Evolutionary conservation across 176 grass and related monocot species (phyloP).

Genomic region (Aechmea fasciata): DNA sequence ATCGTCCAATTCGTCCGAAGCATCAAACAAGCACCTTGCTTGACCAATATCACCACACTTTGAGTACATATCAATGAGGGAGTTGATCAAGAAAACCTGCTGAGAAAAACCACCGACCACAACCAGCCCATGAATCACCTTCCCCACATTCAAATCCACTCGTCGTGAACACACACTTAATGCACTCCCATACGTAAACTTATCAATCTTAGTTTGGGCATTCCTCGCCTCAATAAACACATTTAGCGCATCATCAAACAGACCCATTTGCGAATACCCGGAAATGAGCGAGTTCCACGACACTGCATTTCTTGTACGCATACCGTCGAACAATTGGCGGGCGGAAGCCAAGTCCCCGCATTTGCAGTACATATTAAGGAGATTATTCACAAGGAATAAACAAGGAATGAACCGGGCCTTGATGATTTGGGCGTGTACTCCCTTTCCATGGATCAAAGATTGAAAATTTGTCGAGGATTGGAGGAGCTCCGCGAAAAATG

Average conservation of each 20-base stretch:
- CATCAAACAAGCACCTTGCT: slow-evolving; percentile 36
- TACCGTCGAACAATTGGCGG: slow-evolving; percentile 46
- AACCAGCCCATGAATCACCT: slow-evolving; percentile 38
- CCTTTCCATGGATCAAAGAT: slow-evolving; percentile 13
- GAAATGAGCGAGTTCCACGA: slow-evolving; percentile 57
- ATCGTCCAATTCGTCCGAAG: slow-evolving; percentile 23
- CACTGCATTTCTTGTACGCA: slow-evolving; percentile 25
- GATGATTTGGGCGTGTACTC: slow-evolving; percentile 39
- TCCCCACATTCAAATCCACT: slow-evolving; percentile 18
- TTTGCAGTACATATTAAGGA: slow-evolving; percentile 41
- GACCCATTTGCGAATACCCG: slow-evolving; percentile 28
- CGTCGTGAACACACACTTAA: slow-evolving; percentile 33
- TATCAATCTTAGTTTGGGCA: slow-evolving; percentile 23
- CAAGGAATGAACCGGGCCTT: slow-evolving; percentile 20
- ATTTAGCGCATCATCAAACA: not conserved
- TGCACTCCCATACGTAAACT: slow-evolving; percentile 34
- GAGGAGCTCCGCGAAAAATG: slow-evolving; percentile 34
- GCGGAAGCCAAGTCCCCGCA: slow-evolving; percentile 8
- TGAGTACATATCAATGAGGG: slow-evolving; percentile 52
- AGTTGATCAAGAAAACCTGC: slow-evolving; percentile 42
- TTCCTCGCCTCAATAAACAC: slow-evolving; percentile 22
- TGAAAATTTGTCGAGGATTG: slow-evolving; percentile 18
- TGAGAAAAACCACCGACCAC: slow-evolving; percentile 20
- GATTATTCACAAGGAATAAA: slow-evolving; percentile 46
- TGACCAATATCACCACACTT: slow-evolving; percentile 34